These are phyloP conservation scores for Citrus medica DNA, from an alignment of 345 rosid genomes.

Conservation along the genomic window DNA sequence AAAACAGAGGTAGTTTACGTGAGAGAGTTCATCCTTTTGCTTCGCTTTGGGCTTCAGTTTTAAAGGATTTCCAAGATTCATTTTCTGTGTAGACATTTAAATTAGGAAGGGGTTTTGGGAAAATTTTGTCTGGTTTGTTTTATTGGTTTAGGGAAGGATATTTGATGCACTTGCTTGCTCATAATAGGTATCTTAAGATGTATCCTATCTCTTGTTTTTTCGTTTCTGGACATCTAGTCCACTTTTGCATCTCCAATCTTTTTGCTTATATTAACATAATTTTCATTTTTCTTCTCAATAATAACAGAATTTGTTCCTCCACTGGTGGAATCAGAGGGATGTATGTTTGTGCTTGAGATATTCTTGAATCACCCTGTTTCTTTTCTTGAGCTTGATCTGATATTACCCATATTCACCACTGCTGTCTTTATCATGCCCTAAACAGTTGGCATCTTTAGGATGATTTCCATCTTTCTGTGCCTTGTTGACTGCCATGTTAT, in stretches of 20 bases:
- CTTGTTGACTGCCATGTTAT: neutral
- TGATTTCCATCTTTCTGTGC: neutral
- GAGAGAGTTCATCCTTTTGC: neutral
- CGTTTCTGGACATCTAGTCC: neutral
- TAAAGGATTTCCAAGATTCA: neutral
- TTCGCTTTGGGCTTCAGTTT: neutral
- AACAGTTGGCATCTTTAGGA: neutral
- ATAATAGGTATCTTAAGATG: neutral
- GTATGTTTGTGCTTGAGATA: neutral
- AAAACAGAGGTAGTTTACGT: neutral
- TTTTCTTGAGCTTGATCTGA: neutral
- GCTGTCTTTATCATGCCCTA: neutral
- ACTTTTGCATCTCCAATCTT: neutral
- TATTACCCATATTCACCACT: neutral
- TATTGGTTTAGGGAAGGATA: neutral
- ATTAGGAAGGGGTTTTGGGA: neutral
- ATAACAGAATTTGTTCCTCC: neutral
- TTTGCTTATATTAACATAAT: neutral
- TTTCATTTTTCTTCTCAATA: neutral
- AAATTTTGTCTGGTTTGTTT: neutral
- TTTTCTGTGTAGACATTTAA: neutral
- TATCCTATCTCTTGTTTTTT: neutral
- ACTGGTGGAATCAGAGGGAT: neutral
- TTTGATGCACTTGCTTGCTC: neutral
- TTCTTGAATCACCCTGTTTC: neutral